Evolutionary conservation across 2,329 filamentous ascomycete species (phyloP).

Genomic region (Penicillium oxalicum): DNA sequence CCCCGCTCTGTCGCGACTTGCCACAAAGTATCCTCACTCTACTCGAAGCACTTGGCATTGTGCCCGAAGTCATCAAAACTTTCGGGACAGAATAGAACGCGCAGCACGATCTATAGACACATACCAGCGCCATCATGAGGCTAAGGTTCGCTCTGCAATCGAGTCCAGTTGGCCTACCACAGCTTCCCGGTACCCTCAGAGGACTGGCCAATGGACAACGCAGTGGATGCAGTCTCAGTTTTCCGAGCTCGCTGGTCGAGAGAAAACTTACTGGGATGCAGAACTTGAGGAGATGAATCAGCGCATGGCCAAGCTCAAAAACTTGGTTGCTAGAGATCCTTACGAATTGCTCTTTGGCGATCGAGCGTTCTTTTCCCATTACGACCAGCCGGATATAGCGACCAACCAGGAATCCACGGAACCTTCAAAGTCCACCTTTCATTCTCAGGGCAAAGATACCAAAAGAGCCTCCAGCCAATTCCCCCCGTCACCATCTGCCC

Average conservation of each 20-base stretch:
- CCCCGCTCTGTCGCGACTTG: slow-evolving; percentile 9
- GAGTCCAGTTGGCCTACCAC: slow-evolving; percentile 6
- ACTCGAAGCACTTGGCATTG: slow-evolving; percentile 8
- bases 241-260: slow-evolving; percentile 5
- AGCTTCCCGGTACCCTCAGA: slow-evolving; percentile 1
- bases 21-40: slow-evolving; percentile 4
- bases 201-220: slow-evolving; percentile 1
- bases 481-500: not conserved
- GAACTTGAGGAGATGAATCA: slow-evolving; percentile 19
- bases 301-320: slow-evolving; percentile 35
- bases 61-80: slow-evolving; percentile 9
- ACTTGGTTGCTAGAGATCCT: slow-evolving; percentile 34
- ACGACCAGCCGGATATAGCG: slow-evolving; percentile 16
- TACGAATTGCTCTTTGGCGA: slow-evolving; percentile 38
- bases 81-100: slow-evolving; percentile 7
- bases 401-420: slow-evolving; percentile 4
- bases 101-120: slow-evolving; percentile 5
- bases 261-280: slow-evolving; percentile 17
- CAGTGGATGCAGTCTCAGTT: slow-evolving; percentile 9
- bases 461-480: not conserved
- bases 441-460: slow-evolving; percentile 5
- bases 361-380: slow-evolving; percentile 22
- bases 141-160: slow-evolving; percentile 4
- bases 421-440: slow-evolving; percentile 3
- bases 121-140: slow-evolving; percentile 8